phyloP scores from a whole-genome alignment of 768 basidiomycete species.

The Suillus variegatus region DNA sequence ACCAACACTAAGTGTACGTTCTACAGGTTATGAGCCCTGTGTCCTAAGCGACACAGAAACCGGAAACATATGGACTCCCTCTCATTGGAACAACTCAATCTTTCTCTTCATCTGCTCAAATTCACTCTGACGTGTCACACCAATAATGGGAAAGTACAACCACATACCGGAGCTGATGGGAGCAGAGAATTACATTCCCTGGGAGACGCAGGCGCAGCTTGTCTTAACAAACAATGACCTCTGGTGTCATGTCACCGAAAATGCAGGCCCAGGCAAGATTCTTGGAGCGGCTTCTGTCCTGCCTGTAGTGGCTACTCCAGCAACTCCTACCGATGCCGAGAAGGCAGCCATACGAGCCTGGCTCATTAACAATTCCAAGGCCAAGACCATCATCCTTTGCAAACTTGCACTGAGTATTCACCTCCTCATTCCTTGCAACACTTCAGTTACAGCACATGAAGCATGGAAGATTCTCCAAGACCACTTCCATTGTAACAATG shows the following conservation, averaged over 20 bases:
- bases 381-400: background rate
- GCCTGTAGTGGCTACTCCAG: background rate
- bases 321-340: background rate
- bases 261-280: background rate
- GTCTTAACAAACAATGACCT: conserved; percentile 4
- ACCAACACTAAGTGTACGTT: no score
- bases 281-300: background rate
- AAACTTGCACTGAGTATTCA: background rate
- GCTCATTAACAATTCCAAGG: background rate
- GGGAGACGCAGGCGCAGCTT: background rate
- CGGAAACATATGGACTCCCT: background rate
- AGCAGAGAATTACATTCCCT: background rate
- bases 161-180: conserved; percentile 14
- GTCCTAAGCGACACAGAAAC: background rate
- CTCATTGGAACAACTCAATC: background rate
- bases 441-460: background rate
- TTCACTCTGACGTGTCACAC: background rate
- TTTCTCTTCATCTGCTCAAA: no score
- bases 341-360: conserved; percentile 4
- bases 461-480: background rate
- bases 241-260: conserved; percentile 9
- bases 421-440: background rate
- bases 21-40: conserved; percentile 2
- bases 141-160: conserved; percentile 11
- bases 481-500: background rate